Conservation (phyloP, 345 rosid species). For the Boechera divaricarpa region DNA sequence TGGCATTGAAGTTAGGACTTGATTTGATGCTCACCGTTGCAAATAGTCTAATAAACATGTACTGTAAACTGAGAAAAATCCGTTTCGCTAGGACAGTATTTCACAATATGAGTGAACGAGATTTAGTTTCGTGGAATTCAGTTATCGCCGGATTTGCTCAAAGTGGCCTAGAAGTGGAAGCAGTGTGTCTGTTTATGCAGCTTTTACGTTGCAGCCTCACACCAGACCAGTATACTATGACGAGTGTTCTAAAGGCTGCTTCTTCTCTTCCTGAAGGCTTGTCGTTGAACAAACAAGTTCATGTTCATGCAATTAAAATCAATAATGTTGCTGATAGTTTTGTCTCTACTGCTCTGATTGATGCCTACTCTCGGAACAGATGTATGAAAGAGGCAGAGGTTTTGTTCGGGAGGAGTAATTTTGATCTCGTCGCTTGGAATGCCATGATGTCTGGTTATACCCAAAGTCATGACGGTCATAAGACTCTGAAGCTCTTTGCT, state of each 20-base stretch:
- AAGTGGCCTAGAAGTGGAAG: slow-evolving; percentile 51
- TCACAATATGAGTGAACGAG: slow-evolving; percentile 52
- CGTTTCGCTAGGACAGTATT: slow-evolving; percentile 47
- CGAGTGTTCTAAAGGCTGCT: slow-evolving; percentile 60
- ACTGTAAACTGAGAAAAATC: slow-evolving; percentile 53
- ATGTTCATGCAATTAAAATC: slow-evolving; percentile 57
- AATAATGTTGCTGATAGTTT: slow-evolving; percentile 46
- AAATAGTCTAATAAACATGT: slow-evolving; percentile 62
- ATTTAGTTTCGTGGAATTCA: slow-evolving; percentile 73
- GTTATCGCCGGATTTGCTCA: slow-evolving; percentile 53
- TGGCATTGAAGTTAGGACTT: slow-evolving; percentile 55
- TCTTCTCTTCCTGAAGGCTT: slow-evolving; percentile 56
- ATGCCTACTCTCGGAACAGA: slow-evolving; percentile 55
- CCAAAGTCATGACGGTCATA: slow-evolving; percentile 44
- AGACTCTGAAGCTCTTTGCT: slow-evolving; percentile 54
- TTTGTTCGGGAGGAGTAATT: slow-evolving; percentile 48
- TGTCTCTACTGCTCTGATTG: slow-evolving; percentile 65
- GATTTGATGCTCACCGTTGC: slow-evolving; percentile 51
- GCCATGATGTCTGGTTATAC: slow-evolving; percentile 66
- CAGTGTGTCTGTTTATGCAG: slow-evolving; percentile 51
- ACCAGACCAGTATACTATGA: slow-evolving; percentile 61
- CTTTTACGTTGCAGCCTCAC: slow-evolving; percentile 47
- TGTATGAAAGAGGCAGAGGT: slow-evolving; percentile 59
- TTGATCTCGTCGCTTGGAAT: slow-evolving; percentile 60
- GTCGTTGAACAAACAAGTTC: slow-evolving; percentile 54